phyloP scores from a whole-genome alignment of 2,329 filamentous ascomycete species.

The Nemania bipapillata region DNA sequence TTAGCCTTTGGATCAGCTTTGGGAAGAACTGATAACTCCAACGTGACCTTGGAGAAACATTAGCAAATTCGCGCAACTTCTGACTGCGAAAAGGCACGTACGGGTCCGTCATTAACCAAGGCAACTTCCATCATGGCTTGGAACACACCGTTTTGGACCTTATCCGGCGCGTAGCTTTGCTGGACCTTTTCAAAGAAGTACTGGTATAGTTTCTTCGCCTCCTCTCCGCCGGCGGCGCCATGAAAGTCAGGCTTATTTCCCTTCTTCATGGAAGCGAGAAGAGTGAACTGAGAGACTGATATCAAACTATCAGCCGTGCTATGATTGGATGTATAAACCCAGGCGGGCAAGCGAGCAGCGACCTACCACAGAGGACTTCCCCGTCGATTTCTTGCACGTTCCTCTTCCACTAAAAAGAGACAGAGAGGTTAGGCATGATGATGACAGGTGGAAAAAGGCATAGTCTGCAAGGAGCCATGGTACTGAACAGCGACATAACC shows the following conservation, averaged over 20 bases:
- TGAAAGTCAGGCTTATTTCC: constrained; percentile 96
- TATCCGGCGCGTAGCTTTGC: constrained; percentile 75
- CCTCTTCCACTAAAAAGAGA: constrained; percentile 78
- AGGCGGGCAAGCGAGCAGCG: neutral
- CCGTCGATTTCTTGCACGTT: constrained; percentile 88
- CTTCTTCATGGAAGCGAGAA: constrained; percentile 93
- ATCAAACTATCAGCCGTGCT: constrained; percentile 22
- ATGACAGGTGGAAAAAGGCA: constrained; percentile 3
- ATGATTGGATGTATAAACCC: neutral
- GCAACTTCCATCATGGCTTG: constrained; percentile 99
- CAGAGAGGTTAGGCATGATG: constrained; percentile 35
- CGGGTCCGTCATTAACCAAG: constrained; percentile 84
- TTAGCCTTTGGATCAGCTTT: constrained; percentile 31
- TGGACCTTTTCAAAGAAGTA: constrained; percentile 82
- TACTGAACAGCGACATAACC: neutral
- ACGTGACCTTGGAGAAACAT: constrained; percentile 53
- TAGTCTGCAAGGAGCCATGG: neutral
- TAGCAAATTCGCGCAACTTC: constrained; percentile 16
- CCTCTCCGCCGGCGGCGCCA: constrained; percentile 79
- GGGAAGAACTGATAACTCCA: constrained; percentile 51
- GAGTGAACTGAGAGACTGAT: constrained; percentile 93
- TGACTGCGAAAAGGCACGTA: constrained; percentile 51
- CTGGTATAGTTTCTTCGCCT: constrained; percentile 84
- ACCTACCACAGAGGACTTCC: constrained; percentile 90
- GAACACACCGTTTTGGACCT: constrained; percentile 94